Conservation (phyloP, 345 rosid genomes). For the Eucalyptus paniculata region DNA sequence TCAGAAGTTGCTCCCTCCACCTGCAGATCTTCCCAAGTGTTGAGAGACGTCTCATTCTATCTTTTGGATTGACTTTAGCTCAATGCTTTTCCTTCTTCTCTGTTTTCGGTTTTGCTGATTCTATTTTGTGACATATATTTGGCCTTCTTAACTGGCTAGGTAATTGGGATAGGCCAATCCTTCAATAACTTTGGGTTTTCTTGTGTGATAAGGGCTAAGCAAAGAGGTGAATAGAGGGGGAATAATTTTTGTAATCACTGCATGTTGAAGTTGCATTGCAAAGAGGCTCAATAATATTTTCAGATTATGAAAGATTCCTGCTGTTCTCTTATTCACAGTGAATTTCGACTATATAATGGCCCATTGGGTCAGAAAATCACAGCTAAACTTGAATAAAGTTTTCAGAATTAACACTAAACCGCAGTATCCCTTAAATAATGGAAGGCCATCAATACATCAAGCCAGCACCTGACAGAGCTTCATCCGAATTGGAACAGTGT, state of each 20-base stretch:
- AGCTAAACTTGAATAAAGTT: not conserved
- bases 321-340: not conserved
- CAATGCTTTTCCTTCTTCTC: not conserved
- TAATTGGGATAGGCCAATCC: not conserved
- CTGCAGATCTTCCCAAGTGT: slow-evolving; percentile 59
- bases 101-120: not conserved
- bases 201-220: not conserved
- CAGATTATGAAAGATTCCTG: not conserved
- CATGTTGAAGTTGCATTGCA: not conserved
- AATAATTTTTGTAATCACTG: not conserved
- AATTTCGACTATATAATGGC: not conserved
- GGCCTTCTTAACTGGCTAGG: not conserved
- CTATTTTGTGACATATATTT: not conserved
- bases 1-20: slow-evolving; percentile 61
- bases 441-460: not conserved
- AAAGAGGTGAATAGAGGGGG: not conserved
- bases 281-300: not conserved
- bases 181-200: not conserved
- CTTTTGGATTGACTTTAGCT: not conserved
- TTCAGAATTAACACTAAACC: not conserved
- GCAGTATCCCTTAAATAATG: not conserved
- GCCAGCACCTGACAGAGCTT: not conserved
- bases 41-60: not conserved
- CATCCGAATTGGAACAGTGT: not conserved
- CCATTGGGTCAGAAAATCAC: not conserved